These are phyloP conservation scores for Berkeleyomyces basicola DNA, from an alignment of 2,329 filamentous ascomycete species.

Conservation along the genomic window DNA sequence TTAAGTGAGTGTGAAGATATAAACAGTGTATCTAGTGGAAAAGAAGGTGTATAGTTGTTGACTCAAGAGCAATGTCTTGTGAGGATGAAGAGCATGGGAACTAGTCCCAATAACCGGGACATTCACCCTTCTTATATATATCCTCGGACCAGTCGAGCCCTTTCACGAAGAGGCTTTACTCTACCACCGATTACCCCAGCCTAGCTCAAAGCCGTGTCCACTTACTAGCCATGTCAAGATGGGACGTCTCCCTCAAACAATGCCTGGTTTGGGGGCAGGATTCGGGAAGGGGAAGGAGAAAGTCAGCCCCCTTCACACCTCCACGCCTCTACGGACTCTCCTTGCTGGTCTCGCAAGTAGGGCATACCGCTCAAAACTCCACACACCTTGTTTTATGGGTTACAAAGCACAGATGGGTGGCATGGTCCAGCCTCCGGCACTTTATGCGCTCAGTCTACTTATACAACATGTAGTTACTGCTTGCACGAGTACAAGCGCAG, in stretches of 20 bases:
- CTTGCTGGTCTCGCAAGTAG: not conserved
- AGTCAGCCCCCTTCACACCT: not conserved
- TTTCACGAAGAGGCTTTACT: too few species aligned
- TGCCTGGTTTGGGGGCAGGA: not conserved
- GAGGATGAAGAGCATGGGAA: not conserved
- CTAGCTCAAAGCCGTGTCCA: not conserved
- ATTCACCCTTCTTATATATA: not conserved
- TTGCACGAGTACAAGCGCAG: too few species aligned
- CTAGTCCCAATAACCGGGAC: not conserved
- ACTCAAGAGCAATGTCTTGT: not conserved
- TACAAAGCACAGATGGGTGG: not conserved
- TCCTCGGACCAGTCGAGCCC: not conserved
- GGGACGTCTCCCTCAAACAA: not conserved
- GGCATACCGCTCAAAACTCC: not conserved
- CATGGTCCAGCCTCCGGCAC: not conserved
- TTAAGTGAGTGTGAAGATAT: not conserved
- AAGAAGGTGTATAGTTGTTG: not conserved
- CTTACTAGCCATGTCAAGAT: not conserved
- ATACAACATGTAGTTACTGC: not conserved
- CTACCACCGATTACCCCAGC: not conserved
- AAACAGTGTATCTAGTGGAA: not conserved
- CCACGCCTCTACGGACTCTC: not conserved
- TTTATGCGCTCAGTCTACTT: not conserved
- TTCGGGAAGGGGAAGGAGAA: not conserved
- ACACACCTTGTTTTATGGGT: not conserved